Evolutionary conservation across 2,329 filamentous ascomycete genomes (phyloP).

Genomic region (Tolypocladium ovalisporum): DNA sequence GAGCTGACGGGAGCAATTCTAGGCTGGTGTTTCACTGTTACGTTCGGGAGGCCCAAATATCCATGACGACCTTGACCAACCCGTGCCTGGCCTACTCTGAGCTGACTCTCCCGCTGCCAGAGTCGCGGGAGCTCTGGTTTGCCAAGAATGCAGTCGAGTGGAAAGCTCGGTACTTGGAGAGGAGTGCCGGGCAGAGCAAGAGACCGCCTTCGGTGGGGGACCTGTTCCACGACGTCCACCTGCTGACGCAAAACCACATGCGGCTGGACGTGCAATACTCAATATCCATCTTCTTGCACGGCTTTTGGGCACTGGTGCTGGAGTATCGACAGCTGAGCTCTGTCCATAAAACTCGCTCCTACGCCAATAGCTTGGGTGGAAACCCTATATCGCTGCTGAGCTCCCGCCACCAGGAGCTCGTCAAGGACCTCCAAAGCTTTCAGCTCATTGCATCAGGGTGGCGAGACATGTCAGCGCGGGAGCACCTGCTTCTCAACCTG

Average conservation of each 20-base stretch:
- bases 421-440: constrained; percentile 41
- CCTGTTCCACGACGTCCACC: constrained; percentile 43
- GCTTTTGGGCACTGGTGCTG: constrained; percentile 54
- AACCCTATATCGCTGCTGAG: constrained; percentile 35
- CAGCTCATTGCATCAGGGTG: constrained; percentile 30
- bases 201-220: constrained; percentile 42
- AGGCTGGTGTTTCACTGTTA: constrained; percentile 55
- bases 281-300: constrained; percentile 51
- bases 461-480: constrained; percentile 32
- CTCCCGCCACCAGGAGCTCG: constrained; percentile 52
- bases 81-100: constrained; percentile 60
- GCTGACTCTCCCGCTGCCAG: constrained; percentile 54
- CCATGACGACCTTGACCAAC: constrained; percentile 54
- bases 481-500: constrained; percentile 38
- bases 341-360: constrained; percentile 34
- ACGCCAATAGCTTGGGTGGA: constrained; percentile 27
- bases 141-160: constrained; percentile 53
- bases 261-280: constrained; percentile 46
- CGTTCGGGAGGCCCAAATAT: constrained; percentile 54
- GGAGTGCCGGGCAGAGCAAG: constrained; percentile 24
- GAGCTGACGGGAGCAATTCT: neutral
- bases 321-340: constrained; percentile 53
- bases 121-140: constrained; percentile 51
- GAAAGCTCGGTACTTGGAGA: constrained; percentile 47
- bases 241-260: constrained; percentile 35